Base-by-base conservation (phyloP, 768 basidiomycete genomes). In the Pulveroboletus sp. region DNA sequence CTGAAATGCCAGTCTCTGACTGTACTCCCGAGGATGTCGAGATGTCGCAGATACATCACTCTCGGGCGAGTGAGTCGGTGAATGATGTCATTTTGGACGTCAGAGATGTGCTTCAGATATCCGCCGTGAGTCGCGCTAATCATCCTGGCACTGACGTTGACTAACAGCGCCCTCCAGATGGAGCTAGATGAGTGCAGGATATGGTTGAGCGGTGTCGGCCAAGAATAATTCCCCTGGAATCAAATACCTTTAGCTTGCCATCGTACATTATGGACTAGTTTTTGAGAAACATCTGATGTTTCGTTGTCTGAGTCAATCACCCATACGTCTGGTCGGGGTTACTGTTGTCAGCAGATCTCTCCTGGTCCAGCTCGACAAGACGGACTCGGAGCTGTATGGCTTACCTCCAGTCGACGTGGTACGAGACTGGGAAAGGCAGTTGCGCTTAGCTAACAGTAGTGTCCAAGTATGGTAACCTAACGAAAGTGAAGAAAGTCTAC, bases 141-240 rank as follows among this genome's bases (percentile, higher is more conserved):
- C n/a, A 10, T 26, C 5, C 6, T 2, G 5, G 22, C 3, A 6
- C 6, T 2, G 5, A 24, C 3, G 12, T 22, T 27, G 13, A 23
- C 27, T 65, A 44, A 65, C 17, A 3, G 16, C 5, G 14, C 34
- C 9, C 42, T 53, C 20, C 22, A 66, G 65, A 49, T 45, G 31
- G 64, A 68, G 44, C 37, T 66, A 24, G 53, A 56, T 3, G 62
- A 60, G 32, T 66, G 64, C 20, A 51, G 55, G 27, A 36, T 22
- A 29, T 66, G 65, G 65, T 22, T 66, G 11, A 45, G 38, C 16
- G 14, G 36, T 34, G 36, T 64, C 10, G 57, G 51, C 17, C 27
- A 38, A 20, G 46, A 32, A 13, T 61, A 42, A 30, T 37, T 17
- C n/a, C 43, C 11, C 30, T 22, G 13, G 24, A 32, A 5, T 16